Evolutionary conservation across 805 yeast species (phyloP).

Genomic region (Kodamaea leandrae): DNA sequence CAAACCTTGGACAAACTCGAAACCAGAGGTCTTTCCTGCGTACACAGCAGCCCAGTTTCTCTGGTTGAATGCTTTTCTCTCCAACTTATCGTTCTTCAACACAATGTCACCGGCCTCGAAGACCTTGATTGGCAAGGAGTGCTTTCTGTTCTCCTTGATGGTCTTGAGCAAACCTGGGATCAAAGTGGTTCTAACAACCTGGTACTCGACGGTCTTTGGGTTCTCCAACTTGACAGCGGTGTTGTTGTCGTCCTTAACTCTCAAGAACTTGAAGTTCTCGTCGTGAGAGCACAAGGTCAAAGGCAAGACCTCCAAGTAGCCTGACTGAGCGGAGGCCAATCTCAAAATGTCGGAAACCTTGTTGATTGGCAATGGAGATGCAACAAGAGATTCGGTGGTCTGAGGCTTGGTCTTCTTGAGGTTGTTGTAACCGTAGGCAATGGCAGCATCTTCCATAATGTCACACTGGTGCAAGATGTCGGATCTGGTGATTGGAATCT

Average conservation of each 20-base stretch:
- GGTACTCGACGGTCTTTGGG: constrained; percentile 95
- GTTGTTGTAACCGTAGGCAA: constrained; percentile 92
- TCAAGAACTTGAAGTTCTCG: constrained; percentile 89
- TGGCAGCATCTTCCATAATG: constrained; percentile 97
- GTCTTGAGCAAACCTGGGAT: constrained; percentile 95
- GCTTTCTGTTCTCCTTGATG: constrained; percentile 92
- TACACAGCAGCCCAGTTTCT: constrained; percentile 93
- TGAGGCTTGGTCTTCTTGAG: constrained; percentile 76
- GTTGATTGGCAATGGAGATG: constrained; percentile 86
- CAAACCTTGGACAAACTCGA: constrained; percentile 91
- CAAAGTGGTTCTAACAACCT: constrained; percentile 93
- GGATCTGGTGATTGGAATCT: constrained; percentile 90
- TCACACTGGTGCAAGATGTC: constrained; percentile 97
- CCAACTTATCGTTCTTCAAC: constrained; percentile 72
- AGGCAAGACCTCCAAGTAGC: constrained; percentile 95
- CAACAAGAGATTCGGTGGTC: constrained; percentile 67
- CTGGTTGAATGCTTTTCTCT: constrained; percentile 88
- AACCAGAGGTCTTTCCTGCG: constrained; percentile 94
- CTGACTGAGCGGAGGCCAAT: constrained; percentile 87
- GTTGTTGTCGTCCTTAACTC: constrained; percentile 68
- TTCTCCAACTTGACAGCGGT: constrained; percentile 87
- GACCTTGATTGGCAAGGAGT: constrained; percentile 89
- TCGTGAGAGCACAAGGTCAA: constrained; percentile 94
- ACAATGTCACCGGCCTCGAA: constrained; percentile 96
- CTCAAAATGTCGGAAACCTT: constrained; percentile 89